These are phyloP conservation scores for Podaxis mareebaensis DNA, from an alignment of 768 basidiomycete species.

Conservation along the genomic window DNA sequence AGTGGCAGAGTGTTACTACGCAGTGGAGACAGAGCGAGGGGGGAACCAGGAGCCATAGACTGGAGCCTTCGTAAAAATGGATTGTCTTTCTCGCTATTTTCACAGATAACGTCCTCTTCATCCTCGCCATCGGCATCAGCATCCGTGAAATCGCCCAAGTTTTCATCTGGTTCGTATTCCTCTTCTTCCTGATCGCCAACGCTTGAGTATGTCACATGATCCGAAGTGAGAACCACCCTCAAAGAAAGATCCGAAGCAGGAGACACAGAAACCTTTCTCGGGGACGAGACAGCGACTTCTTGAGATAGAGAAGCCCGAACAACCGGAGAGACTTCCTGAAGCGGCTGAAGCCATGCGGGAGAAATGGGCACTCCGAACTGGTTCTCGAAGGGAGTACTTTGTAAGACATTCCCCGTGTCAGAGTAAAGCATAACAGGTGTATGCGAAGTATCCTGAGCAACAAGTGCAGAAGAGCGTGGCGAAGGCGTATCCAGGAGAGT, in stretches of 20 bases:
- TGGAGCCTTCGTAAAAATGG: slow-evolving; percentile 11
- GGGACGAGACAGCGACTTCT: neutral
- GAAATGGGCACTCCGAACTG: slow-evolving; percentile 20
- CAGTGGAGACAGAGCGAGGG: neutral
- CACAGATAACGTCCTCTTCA: neutral
- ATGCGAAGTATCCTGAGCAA: slow-evolving; percentile 8
- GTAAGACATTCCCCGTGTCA: slow-evolving; percentile 14
- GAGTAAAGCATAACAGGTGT: slow-evolving; percentile 10
- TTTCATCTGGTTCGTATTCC: neutral
- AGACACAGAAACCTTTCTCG: neutral
- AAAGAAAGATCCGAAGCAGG: neutral
- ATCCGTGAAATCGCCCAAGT: neutral
- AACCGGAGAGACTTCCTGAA: slow-evolving; percentile 32
- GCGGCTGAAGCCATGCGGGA: slow-evolving; percentile 19
- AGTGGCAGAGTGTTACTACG: slow-evolving; percentile 10
- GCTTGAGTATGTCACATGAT: slow-evolving; percentile 5
- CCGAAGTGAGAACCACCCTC: neutral
- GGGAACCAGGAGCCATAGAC: neutral
- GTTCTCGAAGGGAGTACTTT: slow-evolving; percentile 21
- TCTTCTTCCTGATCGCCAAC: neutral
- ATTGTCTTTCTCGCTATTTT: neutral
- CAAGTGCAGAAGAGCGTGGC: slow-evolving; percentile 19
- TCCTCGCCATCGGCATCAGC: slow-evolving; percentile 9
- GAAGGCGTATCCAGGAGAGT: slow-evolving; percentile 30
- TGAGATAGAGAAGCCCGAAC: slow-evolving; percentile 24